A percentile compares a stretch with the other conserved stretches of the same genome.
These are phyloP conservation scores for Leccinellum rugosiceps DNA, from an alignment of 768 basidiomycete species.

Conservation along the genomic window DNA sequence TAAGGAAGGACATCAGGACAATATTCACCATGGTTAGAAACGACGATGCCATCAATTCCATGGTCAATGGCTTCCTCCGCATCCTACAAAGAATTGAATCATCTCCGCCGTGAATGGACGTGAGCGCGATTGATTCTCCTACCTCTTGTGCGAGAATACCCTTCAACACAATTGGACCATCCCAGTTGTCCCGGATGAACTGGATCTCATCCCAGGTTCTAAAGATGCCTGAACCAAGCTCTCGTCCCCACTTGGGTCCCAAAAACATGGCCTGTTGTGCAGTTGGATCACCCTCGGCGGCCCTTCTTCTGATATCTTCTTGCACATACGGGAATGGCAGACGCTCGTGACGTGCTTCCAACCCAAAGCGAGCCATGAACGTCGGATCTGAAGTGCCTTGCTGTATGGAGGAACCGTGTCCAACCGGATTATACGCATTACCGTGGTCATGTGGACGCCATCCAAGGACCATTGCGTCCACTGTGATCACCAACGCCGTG, in stretches of 20 bases:
- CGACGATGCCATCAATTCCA: conserved; percentile 69
- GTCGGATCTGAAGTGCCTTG: conserved; percentile 44
- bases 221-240: conserved; percentile 39
- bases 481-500: conserved; percentile 43
- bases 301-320: conserved; percentile 21
- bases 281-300: conserved; percentile 31
- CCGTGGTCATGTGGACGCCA: conserved; percentile 46
- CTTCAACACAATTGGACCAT: conserved; percentile 47
- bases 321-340: conserved; percentile 37
- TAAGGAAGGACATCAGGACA: background rate
- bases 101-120: background rate
- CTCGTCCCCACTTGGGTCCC: conserved; percentile 37
- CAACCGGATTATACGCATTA: conserved; percentile 36
- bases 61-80: conserved; percentile 58
- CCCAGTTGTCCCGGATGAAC: conserved; percentile 45
- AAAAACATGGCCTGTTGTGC: conserved; percentile 29
- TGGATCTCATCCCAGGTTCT: conserved; percentile 45
- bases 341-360: conserved; percentile 28
- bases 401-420: conserved; percentile 38
- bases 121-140: background rate
- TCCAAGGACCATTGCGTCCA: conserved; percentile 42
- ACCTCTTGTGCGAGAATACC: conserved; percentile 35
- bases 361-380: conserved; percentile 40
- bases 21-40: conserved; percentile 72
- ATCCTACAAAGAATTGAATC: conserved; percentile 23